Percentiles rank a stretch among this genome's conserved stretches.
phyloP scores from a whole-genome alignment of 2,329 filamentous ascomycete species.

The Fusarium acutatum region DNA sequence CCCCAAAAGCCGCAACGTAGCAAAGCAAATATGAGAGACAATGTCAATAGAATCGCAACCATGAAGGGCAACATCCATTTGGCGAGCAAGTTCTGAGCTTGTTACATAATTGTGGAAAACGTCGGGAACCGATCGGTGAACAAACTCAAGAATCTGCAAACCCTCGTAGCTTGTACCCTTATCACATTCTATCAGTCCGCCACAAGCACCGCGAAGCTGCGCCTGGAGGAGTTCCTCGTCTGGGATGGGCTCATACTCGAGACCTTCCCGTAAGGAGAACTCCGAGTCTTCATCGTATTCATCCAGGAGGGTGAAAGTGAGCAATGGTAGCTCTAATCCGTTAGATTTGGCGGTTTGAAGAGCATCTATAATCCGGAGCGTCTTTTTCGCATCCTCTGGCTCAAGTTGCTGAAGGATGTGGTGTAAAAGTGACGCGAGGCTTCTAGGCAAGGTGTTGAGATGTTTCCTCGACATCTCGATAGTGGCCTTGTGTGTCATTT shows the following conservation, averaged over 20 bases:
- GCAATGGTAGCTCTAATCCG: rapidly evolving
- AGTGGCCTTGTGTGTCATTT: background rate
- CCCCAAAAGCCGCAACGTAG: rapidly evolving
- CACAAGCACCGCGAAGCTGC: background rate
- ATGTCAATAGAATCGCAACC: background rate
- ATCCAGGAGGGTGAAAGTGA: background rate
- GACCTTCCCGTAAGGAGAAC: background rate
- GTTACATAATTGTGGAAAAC: rapidly evolving
- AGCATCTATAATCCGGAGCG: background rate
- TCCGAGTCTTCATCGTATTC: background rate
- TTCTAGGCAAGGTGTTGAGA: background rate
- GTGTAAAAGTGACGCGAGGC: background rate
- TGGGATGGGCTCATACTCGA: rapidly evolving
- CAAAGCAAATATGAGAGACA: background rate
- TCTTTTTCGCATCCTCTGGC: background rate
- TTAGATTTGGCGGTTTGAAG: background rate
- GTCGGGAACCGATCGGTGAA: background rate
- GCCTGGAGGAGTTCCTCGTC: background rate
- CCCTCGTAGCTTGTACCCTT: rapidly evolving
- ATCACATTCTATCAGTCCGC: background rate
- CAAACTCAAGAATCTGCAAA: background rate
- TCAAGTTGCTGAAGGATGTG: background rate
- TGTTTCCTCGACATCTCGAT: background rate
- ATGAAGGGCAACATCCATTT: background rate
- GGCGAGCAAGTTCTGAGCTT: rapidly evolving